Percentiles rank a stretch among this genome's conserved stretches.
These are phyloP conservation scores for Periconia sp. DNA, from an alignment of 2,329 filamentous ascomycete species.

Conservation along the genomic window DNA sequence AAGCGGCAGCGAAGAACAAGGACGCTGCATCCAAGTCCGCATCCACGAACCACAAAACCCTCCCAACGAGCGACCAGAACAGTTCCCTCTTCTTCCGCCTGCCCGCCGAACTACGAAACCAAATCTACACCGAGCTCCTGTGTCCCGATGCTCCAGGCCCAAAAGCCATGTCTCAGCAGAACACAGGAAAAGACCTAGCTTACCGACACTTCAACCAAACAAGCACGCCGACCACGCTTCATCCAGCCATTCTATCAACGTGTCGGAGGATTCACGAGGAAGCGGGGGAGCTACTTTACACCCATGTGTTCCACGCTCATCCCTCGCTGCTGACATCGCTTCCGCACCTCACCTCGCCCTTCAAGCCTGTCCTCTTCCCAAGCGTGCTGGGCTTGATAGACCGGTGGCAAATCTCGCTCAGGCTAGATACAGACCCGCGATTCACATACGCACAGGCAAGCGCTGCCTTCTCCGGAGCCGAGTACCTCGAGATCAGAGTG, in stretches of 20 bases:
- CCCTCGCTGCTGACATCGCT: constrained; percentile 52
- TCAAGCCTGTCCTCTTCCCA: constrained; percentile 45
- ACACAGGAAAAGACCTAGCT: constrained; percentile 4
- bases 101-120: constrained; percentile 65
- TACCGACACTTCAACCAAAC: constrained; percentile 17
- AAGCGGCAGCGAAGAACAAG: constrained; percentile 13
- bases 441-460: constrained; percentile 49
- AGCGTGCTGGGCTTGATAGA: constrained; percentile 44
- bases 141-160: constrained; percentile 22
- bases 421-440: constrained; percentile 57
- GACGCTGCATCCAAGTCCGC: constrained; percentile 7
- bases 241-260: constrained; percentile 50
- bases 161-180: constrained; percentile 10
- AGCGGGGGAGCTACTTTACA: constrained; percentile 54
- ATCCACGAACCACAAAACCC: neutral
- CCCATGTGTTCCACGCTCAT: constrained; percentile 60
- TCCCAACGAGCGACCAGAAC: constrained; percentile 14
- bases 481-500: constrained; percentile 57
- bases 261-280: constrained; percentile 51
- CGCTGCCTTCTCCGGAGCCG: constrained; percentile 53
- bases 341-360: constrained; percentile 48
- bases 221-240: constrained; percentile 27
- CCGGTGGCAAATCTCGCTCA: constrained; percentile 53
- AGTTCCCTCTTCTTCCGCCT: constrained; percentile 51
- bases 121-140: constrained; percentile 58